phyloP scores from a whole-genome alignment of 208 protist genomes.

The Angomonas ambiguus region DNA sequence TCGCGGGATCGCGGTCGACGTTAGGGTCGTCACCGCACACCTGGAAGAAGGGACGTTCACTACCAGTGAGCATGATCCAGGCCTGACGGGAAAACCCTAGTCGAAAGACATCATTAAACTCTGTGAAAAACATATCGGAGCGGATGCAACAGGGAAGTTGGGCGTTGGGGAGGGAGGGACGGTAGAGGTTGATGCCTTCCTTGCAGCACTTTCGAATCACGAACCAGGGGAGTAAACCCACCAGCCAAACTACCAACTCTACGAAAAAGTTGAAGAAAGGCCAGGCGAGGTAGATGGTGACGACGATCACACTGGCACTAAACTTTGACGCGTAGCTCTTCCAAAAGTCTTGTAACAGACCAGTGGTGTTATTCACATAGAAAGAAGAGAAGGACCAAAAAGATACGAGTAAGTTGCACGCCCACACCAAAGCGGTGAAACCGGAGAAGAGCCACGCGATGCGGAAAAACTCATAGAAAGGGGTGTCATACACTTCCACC shows the following conservation, averaged over 20 bases:
- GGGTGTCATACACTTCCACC: slow-evolving; percentile 76
- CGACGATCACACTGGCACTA: slow-evolving; percentile 39
- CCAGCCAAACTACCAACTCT: slow-evolving; percentile 53
- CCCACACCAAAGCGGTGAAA: slow-evolving; percentile 57
- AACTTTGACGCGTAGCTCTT: slow-evolving; percentile 40
- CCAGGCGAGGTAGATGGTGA: slow-evolving; percentile 76
- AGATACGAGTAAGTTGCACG: slow-evolving; percentile 45
- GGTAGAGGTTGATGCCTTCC: slow-evolving; percentile 50
- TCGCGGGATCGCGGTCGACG: slow-evolving; percentile 62
- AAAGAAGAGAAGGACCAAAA: slow-evolving; percentile 57
- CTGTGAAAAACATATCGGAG: slow-evolving; percentile 86
- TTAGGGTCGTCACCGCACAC: slow-evolving; percentile 42
- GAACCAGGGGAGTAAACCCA: slow-evolving; percentile 64
- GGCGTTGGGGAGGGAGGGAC: slow-evolving; percentile 57
- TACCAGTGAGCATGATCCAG: slow-evolving; percentile 72
- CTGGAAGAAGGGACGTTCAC: slow-evolving; percentile 36
- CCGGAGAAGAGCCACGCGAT: slow-evolving; percentile 75
- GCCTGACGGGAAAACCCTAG: slow-evolving; percentile 65
- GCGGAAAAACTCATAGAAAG: slow-evolving; percentile 81
- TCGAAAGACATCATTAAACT: slow-evolving; percentile 65
- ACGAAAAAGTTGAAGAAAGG: slow-evolving; percentile 60
- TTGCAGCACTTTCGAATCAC: slow-evolving; percentile 57
- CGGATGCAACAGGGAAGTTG: slow-evolving; percentile 76
- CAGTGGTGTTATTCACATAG: slow-evolving; percentile 40
- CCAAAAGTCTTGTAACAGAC: slow-evolving; percentile 59